phyloP scores from a whole-genome alignment of 2,329 filamentous ascomycete species.

The Fusarium devonianum region DNA sequence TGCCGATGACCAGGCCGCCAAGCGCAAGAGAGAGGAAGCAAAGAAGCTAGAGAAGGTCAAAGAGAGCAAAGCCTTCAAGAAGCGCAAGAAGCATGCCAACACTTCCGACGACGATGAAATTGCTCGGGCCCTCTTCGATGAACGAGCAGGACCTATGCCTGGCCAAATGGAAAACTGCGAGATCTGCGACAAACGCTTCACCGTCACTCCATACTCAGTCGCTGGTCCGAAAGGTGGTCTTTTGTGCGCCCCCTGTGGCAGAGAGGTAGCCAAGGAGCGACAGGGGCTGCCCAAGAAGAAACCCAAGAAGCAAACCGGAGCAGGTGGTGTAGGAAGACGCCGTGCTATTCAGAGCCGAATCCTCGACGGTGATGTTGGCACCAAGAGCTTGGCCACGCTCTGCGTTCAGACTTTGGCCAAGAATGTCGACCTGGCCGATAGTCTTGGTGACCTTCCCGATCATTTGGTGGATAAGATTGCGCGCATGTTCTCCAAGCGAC shows the following conservation, averaged over 20 bases:
- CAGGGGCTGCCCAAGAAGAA: slow-evolving; percentile 49
- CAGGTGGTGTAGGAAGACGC: slow-evolving; percentile 65
- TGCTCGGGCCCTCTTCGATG: slow-evolving; percentile 56
- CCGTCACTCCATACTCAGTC: slow-evolving; percentile 88
- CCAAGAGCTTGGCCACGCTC: slow-evolving; percentile 71
- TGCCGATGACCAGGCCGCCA: slow-evolving; percentile 36
- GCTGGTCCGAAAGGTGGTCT: slow-evolving; percentile 83
- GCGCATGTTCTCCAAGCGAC: slow-evolving; percentile 65
- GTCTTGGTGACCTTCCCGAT: slow-evolving; percentile 66
- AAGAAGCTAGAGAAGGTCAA: slow-evolving; percentile 68
- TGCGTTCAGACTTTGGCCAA: slow-evolving; percentile 69
- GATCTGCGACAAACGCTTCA: slow-evolving; percentile 85
- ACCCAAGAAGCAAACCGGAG: slow-evolving; percentile 58
- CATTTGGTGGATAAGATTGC: slow-evolving; percentile 65
- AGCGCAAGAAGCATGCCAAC: slow-evolving; percentile 52
- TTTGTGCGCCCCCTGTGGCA: slow-evolving; percentile 84
- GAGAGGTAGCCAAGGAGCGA: slow-evolving; percentile 71
- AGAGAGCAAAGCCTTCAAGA: slow-evolving; percentile 64
- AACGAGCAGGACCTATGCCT: slow-evolving; percentile 65
- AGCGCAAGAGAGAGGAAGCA: slow-evolving; percentile 55
- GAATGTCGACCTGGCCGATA: slow-evolving; percentile 68
- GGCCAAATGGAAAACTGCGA: slow-evolving; percentile 92
- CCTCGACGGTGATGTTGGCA: slow-evolving; percentile 76
- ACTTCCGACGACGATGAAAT: slow-evolving; percentile 58
- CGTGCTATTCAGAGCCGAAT: slow-evolving; percentile 84